phyloP scores from a whole-genome alignment of 192 early-diverging fungal species.

The Physocladia obscura region DNA sequence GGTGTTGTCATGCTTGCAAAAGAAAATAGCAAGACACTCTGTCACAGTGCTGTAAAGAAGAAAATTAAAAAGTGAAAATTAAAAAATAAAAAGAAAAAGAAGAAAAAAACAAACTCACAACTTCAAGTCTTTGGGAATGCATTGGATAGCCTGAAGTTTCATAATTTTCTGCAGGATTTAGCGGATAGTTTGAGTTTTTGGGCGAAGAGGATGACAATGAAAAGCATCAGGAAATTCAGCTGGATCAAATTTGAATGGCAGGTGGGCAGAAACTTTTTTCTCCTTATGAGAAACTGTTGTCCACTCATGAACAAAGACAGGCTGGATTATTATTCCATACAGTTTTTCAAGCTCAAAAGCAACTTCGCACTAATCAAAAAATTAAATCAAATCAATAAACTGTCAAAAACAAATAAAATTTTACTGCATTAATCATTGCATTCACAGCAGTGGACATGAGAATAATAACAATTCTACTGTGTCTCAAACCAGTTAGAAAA shows the following conservation, averaged over 20 bases:
- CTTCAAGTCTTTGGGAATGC: background rate
- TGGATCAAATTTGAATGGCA: background rate
- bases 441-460: no score
- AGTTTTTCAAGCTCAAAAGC: constrained; percentile 4
- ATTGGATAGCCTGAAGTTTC: background rate
- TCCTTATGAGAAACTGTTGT: background rate
- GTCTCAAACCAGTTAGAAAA: no score
- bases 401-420: no score
- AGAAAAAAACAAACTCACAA: background rate
- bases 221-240: background rate
- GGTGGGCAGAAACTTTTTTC: background rate
- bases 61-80: background rate
- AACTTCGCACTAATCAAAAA: constrained; percentile 20
- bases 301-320: background rate
- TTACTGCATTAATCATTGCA: no score
- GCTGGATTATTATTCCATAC: background rate
- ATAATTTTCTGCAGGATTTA: background rate
- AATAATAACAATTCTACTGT: no score
- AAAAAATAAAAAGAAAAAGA: background rate
- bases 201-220: background rate
- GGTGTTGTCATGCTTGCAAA: constrained; percentile 25
- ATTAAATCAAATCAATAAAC: no score
- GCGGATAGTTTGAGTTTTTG: background rate
- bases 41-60: background rate
- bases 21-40: constrained; percentile 15